Evolutionary conservation across 108 stramenopile genomes (phyloP).

Genomic region (Fistulifera solaris): DNA sequence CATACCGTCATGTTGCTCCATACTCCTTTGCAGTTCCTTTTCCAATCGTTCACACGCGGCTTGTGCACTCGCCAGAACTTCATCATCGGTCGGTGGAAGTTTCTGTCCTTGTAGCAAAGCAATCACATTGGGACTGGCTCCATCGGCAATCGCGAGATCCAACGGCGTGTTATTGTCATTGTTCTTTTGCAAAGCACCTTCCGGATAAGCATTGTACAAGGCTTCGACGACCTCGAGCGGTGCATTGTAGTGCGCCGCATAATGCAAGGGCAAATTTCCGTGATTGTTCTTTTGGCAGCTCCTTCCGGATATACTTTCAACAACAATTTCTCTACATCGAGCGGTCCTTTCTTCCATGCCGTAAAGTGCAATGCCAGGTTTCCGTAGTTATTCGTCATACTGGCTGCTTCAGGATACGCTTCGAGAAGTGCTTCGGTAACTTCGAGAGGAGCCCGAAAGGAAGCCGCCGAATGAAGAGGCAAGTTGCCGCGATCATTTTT

Average conservation of each 20-base stretch:
- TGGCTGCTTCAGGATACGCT: slow-evolving; percentile 80
- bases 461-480: slow-evolving; percentile 76
- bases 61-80: slow-evolving; percentile 62
- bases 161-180: slow-evolving; percentile 82
- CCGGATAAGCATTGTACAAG: slow-evolving; percentile 72
- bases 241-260: slow-evolving; percentile 82
- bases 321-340: slow-evolving; percentile 69
- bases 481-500: slow-evolving; percentile 82
- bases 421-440: slow-evolving; percentile 76
- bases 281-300: slow-evolving; percentile 82
- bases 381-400: slow-evolving; percentile 81
- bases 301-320: slow-evolving; percentile 77
- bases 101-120: slow-evolving; percentile 73
- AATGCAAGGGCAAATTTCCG: slow-evolving; percentile 75
- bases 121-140: slow-evolving; percentile 69
- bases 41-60: slow-evolving; percentile 62
- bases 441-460: slow-evolving; percentile 71
- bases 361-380: slow-evolving; percentile 79
- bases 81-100: slow-evolving; percentile 74
- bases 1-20: slow-evolving; percentile 47
- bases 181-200: slow-evolving; percentile 75
- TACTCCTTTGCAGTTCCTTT: slow-evolving; percentile 58
- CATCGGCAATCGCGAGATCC: slow-evolving; percentile 81
- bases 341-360: slow-evolving; percentile 84
- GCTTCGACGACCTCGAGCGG: slow-evolving; percentile 79